Base-by-base conservation (phyloP, 306 rosid species). In the Psophocarpus tetragonolobus region DNA sequence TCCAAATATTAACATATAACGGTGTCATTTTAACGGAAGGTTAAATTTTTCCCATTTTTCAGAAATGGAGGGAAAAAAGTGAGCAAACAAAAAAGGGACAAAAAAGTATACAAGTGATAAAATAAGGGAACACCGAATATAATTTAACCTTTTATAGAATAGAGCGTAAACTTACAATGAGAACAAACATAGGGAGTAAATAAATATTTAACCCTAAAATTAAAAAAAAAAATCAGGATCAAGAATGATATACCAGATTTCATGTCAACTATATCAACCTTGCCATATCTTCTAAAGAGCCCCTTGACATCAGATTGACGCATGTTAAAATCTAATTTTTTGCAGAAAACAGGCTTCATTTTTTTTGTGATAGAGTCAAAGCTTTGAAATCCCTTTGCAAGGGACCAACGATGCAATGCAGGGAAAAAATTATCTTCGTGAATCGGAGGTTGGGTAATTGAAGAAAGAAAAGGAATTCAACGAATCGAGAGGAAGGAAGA, bases 321-420 rank as follows among this genome's bases (percentile, higher is more conserved):
- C 4, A 95, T 88, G 53, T 92, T 95, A 45, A 87, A 92, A 83
- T 92, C 97, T 71, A 92, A 81, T 60, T 92, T 90, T 35, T 93
- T 95, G 15, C 93, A 88, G 84, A 92, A 92, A 57, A 92, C 68
- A 4, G 95, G 93, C 90, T 17, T 90, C 97, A 92, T 92, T 47
- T 80, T 77, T 84, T 73, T n/a, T n/a, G n/a, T 77, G 39, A 51
- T 33, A 61, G 77, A 56, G 66, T 64, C 74, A 32, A 73, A 78
- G 64, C 72, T 15, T 20, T 50, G 27, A 27, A 82, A 53, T 32
- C 39, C 68, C 60, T 68, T 15, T 4, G 80, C 65, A 5, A 15
- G 20, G 9, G 44, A 74, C 81, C 89, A 85, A 69, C 64, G 74
- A 70, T 73, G 47, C 35, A 81, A 71, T 67, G 82, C 33, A 82